Evolutionary conservation across 495 filamentous ascomycete species (phyloP).

Genomic region (Annulohypoxylon stygium): DNA sequence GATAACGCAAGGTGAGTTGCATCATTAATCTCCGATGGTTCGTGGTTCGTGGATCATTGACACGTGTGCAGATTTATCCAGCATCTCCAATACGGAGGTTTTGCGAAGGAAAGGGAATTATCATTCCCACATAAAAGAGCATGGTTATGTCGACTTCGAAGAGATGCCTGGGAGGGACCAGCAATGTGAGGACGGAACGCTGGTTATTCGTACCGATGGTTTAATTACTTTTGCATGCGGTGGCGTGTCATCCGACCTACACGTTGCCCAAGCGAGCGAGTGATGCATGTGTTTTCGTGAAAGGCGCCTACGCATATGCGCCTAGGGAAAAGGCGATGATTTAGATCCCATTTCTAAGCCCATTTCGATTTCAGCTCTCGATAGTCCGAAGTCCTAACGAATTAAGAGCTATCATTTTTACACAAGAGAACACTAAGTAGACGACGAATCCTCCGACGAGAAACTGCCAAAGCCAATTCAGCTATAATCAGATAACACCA

Average conservation of each 20-base stretch:
- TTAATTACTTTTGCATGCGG: conserved; percentile 29
- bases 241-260: conserved; percentile 23
- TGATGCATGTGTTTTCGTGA: conserved; percentile 17
- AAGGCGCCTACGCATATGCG: conserved; percentile 30
- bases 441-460: not conserved
- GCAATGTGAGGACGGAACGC: conserved; percentile 63
- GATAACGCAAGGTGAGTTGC: conserved; percentile 86
- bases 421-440: conserved; percentile 3
- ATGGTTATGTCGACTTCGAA: conserved; percentile 83
- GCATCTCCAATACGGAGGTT: conserved; percentile 81
- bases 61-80: conserved; percentile 74
- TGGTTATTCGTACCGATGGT: conserved; percentile 17
- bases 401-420: conserved; percentile 3
- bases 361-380: conserved; percentile 15
- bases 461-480: not conserved
- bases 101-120: conserved; percentile 89
- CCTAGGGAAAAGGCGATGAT: conserved; percentile 18
- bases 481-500: not conserved
- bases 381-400: not conserved
- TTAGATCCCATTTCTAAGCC: conserved; percentile 20
- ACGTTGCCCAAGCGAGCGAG: conserved; percentile 1
- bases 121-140: conserved; percentile 94
- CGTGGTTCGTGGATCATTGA: conserved; percentile 18
- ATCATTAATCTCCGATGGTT: not conserved
- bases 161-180: conserved; percentile 89